Evolutionary conservation across 495 filamentous ascomycete genomes (phyloP).

Genomic region (Podospora tetraspora): DNA sequence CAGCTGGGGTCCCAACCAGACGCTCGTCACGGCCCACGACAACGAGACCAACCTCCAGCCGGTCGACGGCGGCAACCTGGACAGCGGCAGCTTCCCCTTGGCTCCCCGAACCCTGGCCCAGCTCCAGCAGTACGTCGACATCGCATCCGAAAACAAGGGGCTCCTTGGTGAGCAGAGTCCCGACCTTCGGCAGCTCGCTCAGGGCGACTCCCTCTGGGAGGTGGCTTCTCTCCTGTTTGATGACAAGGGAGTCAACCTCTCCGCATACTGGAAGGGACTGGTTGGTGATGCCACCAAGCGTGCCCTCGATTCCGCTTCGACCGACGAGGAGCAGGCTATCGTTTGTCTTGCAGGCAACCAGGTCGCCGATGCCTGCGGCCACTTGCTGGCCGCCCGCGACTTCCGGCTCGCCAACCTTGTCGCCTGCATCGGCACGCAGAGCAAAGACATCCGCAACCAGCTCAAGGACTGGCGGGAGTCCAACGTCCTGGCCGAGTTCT

Average conservation of each 20-base stretch:
- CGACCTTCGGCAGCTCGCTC: conserved; percentile 26
- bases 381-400: conserved; percentile 65
- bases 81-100: conserved; percentile 8
- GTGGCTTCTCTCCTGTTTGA: conserved; percentile 87
- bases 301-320: conserved; percentile 46
- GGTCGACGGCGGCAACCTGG: conserved; percentile 13
- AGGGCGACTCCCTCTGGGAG: conserved; percentile 65
- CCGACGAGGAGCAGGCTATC: conserved; percentile 77
- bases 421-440: conserved; percentile 66
- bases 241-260: conserved; percentile 52
- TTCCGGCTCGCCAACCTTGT: conserved; percentile 78
- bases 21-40: conserved; percentile 55
- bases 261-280: conserved; percentile 56
- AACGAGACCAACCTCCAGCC: conserved; percentile 23
- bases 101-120: conserved; percentile 16
- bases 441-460: conserved; percentile 67
- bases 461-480: conserved; percentile 77
- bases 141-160: conserved; percentile 14
- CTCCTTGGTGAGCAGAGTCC: conserved; percentile 10
- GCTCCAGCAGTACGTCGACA: conserved; percentile 31
- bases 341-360: conserved; percentile 71
- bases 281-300: conserved; percentile 52
- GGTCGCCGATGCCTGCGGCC: conserved; percentile 72
- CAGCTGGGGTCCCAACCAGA: conserved; percentile 70
- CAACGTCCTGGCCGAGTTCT: conserved; percentile 78